These are phyloP conservation scores for Penicillium verrucosum DNA, from an alignment of 2,329 filamentous ascomycete species.

Conservation along the genomic window DNA sequence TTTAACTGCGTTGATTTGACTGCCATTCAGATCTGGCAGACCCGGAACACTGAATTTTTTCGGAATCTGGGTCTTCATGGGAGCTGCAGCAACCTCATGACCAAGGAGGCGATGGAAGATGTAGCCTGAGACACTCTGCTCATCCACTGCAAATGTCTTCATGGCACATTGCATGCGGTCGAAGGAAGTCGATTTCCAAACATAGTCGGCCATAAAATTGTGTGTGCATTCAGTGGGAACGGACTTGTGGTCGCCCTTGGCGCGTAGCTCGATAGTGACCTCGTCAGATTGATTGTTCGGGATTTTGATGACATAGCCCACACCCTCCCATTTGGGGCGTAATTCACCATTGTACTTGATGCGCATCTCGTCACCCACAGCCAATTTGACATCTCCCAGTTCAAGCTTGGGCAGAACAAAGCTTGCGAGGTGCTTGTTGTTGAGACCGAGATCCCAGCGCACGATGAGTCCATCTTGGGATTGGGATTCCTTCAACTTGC, in stretches of 20 bases:
- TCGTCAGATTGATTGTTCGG: constrained; percentile 99
- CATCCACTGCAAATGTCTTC: constrained; percentile 97
- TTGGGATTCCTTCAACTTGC: constrained; percentile 96
- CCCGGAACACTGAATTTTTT: constrained; percentile 96
- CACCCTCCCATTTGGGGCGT: constrained; percentile 89
- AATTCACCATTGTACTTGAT: constrained; percentile 94
- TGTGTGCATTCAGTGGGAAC: constrained; percentile 94
- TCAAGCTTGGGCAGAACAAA: constrained; percentile 97
- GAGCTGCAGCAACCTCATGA: constrained; percentile 88
- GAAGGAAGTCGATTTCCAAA: constrained; percentile 99
- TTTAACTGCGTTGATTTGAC: constrained; percentile 95
- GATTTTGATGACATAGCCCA: constrained; percentile 98
- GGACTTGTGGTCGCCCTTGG: constrained; percentile 92
- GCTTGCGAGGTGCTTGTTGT: constrained; percentile 94
- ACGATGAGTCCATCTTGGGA: constrained; percentile 94
- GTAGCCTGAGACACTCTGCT: constrained; percentile 97
- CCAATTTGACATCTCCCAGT: constrained; percentile 94
- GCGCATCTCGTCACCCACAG: constrained; percentile 97
- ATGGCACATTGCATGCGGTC: constrained; percentile 99
- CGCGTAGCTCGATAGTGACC: constrained; percentile 89
- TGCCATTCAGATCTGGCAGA: constrained; percentile 89
- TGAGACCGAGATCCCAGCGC: constrained; percentile 90
- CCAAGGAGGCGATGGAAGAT: constrained; percentile 97
- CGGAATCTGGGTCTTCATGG: constrained; percentile 92
- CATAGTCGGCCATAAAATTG: constrained; percentile 97